phyloP scores from a whole-genome alignment of 306 rosid genomes.

The Dalbergia cochinchinensis region DNA sequence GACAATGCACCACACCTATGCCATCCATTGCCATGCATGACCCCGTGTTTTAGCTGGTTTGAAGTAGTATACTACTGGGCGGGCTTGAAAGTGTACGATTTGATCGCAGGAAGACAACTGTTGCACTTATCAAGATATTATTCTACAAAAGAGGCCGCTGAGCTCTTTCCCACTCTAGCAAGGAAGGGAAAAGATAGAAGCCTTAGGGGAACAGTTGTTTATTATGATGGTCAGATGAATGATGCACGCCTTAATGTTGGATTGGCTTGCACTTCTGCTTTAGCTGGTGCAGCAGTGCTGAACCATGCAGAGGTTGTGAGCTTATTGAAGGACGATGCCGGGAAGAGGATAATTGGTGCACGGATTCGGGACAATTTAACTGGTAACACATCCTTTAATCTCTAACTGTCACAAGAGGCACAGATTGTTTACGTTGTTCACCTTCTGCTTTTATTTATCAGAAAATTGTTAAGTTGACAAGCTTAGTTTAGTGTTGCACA shows the following conservation, averaged over 20 bases:
- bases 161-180: slow-evolving; percentile 92
- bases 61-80: slow-evolving; percentile 90
- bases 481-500: slow-evolving; percentile 10
- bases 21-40: slow-evolving; percentile 98
- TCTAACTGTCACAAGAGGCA: slow-evolving; percentile 13
- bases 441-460: neutral
- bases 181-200: slow-evolving; percentile 70
- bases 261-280: slow-evolving; percentile 91
- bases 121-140: slow-evolving; percentile 94
- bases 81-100: slow-evolving; percentile 96
- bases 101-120: slow-evolving; percentile 86
- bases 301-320: slow-evolving; percentile 92
- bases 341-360: slow-evolving; percentile 79
- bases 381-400: slow-evolving; percentile 59
- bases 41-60: slow-evolving; percentile 96
- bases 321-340: slow-evolving; percentile 82
- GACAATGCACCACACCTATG: slow-evolving; percentile 98
- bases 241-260: slow-evolving; percentile 96
- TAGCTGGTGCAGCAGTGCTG: slow-evolving; percentile 98
- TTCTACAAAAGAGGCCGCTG: slow-evolving; percentile 85
- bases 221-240: slow-evolving; percentile 99
- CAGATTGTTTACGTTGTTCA: neutral
- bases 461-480: slow-evolving; percentile 21
- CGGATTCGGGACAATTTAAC: slow-evolving; percentile 84
- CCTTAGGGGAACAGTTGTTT: slow-evolving; percentile 95